Evolutionary conservation across 805 yeast genomes (phyloP).

Genomic region (Cyberlindnera galapagoensis): DNA sequence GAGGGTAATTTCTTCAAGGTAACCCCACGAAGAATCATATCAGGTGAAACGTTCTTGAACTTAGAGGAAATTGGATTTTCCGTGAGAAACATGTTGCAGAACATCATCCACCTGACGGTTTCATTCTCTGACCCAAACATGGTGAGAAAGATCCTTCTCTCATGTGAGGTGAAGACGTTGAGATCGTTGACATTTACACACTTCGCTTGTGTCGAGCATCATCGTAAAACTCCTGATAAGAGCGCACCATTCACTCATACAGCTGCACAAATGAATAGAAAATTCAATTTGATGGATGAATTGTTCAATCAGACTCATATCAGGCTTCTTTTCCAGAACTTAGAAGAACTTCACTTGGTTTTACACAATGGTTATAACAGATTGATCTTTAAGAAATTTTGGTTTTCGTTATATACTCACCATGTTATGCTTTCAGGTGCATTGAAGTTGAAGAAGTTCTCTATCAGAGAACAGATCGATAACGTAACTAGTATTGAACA

Average conservation of each 20-base stretch:
- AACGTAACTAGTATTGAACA: background rate
- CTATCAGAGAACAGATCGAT: background rate
- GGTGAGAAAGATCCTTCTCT: constrained; percentile 3
- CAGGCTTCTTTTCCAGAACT: background rate
- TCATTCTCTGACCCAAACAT: constrained; percentile 6
- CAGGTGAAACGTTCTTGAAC: constrained; percentile 1
- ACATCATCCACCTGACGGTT: constrained; percentile 1
- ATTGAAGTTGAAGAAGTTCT: background rate
- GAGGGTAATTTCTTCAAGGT: background rate
- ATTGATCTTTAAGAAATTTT: constrained; percentile 7
- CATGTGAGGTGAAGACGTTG: constrained; percentile 2
- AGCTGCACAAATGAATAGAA: background rate
- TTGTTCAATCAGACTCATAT: constrained; percentile 6
- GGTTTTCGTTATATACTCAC: constrained; percentile 3
- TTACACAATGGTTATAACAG: constrained; percentile 10
- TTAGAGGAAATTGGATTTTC: constrained; percentile 5
- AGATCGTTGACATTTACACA: constrained; percentile 5
- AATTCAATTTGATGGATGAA: constrained; percentile 3
- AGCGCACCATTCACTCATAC: too few species aligned
- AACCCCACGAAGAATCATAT: background rate
- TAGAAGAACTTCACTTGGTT: constrained; percentile 1
- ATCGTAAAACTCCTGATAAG: too few species aligned
- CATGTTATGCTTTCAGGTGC: background rate
- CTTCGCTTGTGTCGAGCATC: constrained; percentile 5
- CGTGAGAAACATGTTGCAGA: constrained; percentile 1